A percentile compares a stretch with the other conserved stretches of the same genome.
These are phyloP conservation scores for Nicotiana sylvestris DNA, from an alignment of 257 asterid species.

Conservation along the genomic window DNA sequence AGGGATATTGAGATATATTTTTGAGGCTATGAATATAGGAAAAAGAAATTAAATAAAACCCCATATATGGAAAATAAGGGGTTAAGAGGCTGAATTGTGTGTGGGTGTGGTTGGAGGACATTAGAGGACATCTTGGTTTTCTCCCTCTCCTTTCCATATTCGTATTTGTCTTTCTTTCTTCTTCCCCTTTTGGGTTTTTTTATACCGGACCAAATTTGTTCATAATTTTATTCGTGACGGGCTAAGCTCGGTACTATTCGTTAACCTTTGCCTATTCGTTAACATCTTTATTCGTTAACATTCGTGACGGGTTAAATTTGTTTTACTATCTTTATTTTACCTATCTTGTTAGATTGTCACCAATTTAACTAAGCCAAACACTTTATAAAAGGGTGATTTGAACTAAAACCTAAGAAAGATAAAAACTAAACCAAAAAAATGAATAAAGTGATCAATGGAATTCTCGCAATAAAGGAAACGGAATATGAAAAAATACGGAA, in stretches of 20 bases:
- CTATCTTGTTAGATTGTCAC: too few species aligned
- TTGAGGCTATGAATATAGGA: neutral
- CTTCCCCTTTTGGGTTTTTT: neutral
- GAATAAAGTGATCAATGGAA: neutral
- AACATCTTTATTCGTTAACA: too few species aligned
- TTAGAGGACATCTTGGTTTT: neutral
- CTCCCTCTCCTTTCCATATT: slow-evolving; percentile 4
- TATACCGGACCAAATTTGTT: neutral
- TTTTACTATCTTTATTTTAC: too few species aligned
- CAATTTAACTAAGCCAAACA: too few species aligned
- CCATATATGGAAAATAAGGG: neutral
- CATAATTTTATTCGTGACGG: too few species aligned
- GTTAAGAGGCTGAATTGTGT: neutral
- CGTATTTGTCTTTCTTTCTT: neutral
- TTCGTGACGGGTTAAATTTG: too few species aligned
- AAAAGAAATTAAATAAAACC: neutral
- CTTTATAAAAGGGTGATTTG: neutral
- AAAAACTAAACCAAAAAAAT: neutral
- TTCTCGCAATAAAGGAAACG: too few species aligned
- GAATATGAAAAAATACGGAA: too few species aligned
- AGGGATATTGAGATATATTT: neutral
- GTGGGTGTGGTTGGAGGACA: slow-evolving; percentile 13
- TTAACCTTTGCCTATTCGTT: too few species aligned
- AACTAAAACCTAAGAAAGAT: neutral
- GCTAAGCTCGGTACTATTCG: too few species aligned